Percentiles rank a stretch among this genome's conserved stretches.
Conservation (phyloP, 768 basidiomycete species). For the Rhodotorula babjevae region DNA sequence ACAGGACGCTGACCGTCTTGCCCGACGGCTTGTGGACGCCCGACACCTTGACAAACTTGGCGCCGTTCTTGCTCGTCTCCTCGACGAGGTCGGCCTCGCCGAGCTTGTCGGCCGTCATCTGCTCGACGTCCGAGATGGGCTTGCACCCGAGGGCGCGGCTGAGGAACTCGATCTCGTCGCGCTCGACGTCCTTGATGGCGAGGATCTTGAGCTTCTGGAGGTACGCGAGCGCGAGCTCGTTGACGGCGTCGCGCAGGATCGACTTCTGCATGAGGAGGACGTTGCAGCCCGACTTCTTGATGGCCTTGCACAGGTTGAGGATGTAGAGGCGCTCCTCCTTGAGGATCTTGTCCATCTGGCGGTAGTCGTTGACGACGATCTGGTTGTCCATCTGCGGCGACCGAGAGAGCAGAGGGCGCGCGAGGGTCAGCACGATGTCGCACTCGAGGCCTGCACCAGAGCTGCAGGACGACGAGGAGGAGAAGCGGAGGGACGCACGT, state of each 20-base stretch:
- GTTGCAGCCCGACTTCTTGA: constrained; percentile 99
- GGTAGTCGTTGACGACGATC: constrained; percentile 97
- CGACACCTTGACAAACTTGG: constrained; percentile 88
- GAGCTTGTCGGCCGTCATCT: constrained; percentile 95
- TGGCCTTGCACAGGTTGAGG: constrained; percentile 96
- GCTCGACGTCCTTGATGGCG: constrained; percentile 93
- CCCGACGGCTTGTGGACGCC: constrained; percentile 75
- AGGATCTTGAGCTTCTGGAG: constrained; percentile 94
- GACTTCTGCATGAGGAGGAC: constrained; percentile 99
- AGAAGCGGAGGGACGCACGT: constrained; percentile 53
- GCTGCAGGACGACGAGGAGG: too few species aligned
- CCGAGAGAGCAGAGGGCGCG: too few species aligned
- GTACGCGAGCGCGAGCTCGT: constrained; percentile 94
- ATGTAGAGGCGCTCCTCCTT: constrained; percentile 98
- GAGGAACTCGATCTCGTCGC: constrained; percentile 97
- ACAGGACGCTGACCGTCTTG: constrained; percentile 89
- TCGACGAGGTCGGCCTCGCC: constrained; percentile 94
- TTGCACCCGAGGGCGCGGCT: constrained; percentile 91
- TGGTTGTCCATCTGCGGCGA: constrained; percentile 94
- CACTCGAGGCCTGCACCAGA: too few species aligned
- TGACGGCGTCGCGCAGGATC: constrained; percentile 97
- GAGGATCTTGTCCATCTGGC: constrained; percentile 99
- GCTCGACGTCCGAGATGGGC: constrained; percentile 94
- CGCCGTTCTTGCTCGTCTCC: constrained; percentile 71
- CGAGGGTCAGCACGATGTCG: neutral